These are phyloP conservation scores for Castanea sativa DNA, from an alignment of 306 rosid species.

Conservation along the genomic window DNA sequence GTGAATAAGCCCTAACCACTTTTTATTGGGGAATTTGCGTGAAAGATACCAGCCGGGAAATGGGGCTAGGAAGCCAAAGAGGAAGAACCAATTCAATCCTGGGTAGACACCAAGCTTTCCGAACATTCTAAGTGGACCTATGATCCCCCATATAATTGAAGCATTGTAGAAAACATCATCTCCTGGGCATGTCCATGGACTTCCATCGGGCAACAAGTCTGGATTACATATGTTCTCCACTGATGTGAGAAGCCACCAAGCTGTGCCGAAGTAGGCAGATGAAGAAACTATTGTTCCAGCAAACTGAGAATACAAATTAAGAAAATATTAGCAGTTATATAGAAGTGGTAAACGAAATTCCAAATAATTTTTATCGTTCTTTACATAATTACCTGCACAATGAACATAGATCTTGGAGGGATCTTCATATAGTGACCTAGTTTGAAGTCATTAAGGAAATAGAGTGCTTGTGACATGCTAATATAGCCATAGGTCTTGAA, in stretches of 20 bases:
- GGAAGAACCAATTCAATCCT: conserved; percentile 62
- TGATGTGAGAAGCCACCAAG: conserved; percentile 68
- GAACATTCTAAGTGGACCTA: conserved; percentile 73
- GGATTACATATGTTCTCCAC: conserved; percentile 48
- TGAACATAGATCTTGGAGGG: conserved; percentile 76
- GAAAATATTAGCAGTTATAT: neutral
- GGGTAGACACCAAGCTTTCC: conserved; percentile 45
- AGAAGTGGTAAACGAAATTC: neutral
- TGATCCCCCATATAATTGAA: conserved; percentile 77
- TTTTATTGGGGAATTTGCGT: conserved; percentile 38
- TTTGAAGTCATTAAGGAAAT: conserved; percentile 60
- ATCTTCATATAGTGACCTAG: conserved; percentile 88
- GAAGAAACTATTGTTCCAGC: conserved; percentile 63
- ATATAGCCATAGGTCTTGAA: conserved; percentile 86
- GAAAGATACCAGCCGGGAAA: conserved; percentile 53
- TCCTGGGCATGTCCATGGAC: conserved; percentile 80
- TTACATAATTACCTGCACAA: conserved; percentile 47
- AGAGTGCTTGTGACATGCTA: conserved; percentile 71
- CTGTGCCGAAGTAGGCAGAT: conserved; percentile 46
- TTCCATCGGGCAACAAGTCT: conserved; percentile 35
- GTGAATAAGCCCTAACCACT: conserved; percentile 53
- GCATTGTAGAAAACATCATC: conserved; percentile 69
- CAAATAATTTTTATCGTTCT: neutral
- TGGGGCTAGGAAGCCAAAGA: conserved; percentile 51
- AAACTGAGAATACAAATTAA: conserved; percentile 25